Percentiles rank a stretch among this genome's conserved stretches.
phyloP scores from a whole-genome alignment of 371 early-diverging fungal species.

The Smittium mucronatum region DNA sequence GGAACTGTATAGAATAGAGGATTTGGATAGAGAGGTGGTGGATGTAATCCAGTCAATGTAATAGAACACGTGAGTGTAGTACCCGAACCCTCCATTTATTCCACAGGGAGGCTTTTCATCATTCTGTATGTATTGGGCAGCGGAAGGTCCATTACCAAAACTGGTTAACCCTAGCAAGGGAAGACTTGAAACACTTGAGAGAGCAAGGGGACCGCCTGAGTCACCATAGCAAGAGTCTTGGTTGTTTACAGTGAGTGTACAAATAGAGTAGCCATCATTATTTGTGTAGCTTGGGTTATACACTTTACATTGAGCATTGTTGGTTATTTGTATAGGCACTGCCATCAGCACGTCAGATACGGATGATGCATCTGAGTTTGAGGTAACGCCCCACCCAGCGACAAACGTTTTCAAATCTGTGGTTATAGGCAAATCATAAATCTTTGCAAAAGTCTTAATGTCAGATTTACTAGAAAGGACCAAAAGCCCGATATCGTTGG shows the following conservation, averaged over 20 bases:
- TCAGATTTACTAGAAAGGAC: not conserved
- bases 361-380: conserved; percentile 10
- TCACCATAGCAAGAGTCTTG: conserved; percentile 36
- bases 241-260: conserved; percentile 28
- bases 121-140: no score
- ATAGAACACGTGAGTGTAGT: not conserved
- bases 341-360: conserved; percentile 23
- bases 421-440: not conserved
- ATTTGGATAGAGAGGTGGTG: no score
- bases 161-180: not conserved
- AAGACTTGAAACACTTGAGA: conserved; percentile 1
- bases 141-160: not conserved
- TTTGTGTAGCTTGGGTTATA: conserved; percentile 22
- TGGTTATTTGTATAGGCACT: conserved; percentile 22
- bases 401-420: conserved; percentile 25
- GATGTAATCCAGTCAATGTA: conserved; percentile 7
- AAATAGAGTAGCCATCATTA: conserved; percentile 26
- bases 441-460: not conserved
- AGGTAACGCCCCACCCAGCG: conserved; percentile 36
- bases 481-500: not conserved
- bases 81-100: not conserved
- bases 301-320: conserved; percentile 19
- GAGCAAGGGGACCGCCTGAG: conserved; percentile 35
- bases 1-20: no score
- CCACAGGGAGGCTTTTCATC: not conserved